phyloP scores from a whole-genome alignment of 345 rosid species.

The Salix viminalis region DNA sequence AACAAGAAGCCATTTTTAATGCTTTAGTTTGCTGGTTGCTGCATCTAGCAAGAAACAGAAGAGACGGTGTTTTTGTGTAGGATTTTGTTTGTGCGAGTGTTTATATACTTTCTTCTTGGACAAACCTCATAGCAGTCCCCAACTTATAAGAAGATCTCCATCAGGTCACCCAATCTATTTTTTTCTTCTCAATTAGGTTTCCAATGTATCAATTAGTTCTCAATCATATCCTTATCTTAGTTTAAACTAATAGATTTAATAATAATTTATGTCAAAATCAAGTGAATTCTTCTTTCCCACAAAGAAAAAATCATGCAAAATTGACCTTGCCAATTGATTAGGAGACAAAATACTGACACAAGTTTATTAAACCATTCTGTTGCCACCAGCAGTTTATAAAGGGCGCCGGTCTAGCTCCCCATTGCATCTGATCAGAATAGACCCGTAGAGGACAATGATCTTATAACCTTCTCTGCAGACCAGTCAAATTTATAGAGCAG shows the following conservation, averaged over 20 bases:
- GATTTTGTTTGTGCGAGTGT: not conserved
- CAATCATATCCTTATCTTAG: not conserved
- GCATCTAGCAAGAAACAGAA: not conserved
- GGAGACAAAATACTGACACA: too few relatives aligned
- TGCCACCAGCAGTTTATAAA: too few relatives aligned
- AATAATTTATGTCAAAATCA: too few relatives aligned
- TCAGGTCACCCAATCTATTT: not conserved
- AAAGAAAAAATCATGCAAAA: too few relatives aligned
- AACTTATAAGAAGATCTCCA: not conserved
- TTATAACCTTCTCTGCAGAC: not conserved
- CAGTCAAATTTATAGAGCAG: not conserved
- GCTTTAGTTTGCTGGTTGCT: not conserved
- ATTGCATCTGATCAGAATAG: not conserved
- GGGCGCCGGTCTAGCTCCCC: too few relatives aligned
- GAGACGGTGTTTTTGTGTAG: not conserved
- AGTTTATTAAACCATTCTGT: too few relatives aligned
- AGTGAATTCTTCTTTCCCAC: too few relatives aligned
- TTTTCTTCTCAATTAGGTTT: not conserved
- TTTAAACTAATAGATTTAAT: too few relatives aligned
- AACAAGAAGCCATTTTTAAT: slow-evolving; percentile 36
- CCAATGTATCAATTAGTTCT: not conserved
- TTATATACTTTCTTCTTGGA: not conserved
- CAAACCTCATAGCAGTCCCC: not conserved
- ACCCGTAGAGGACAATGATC: not conserved
- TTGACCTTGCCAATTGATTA: too few relatives aligned